These are phyloP conservation scores for Aspergillus calidoustus DNA, from an alignment of 2,329 filamentous ascomycete genomes.

Conservation along the genomic window DNA sequence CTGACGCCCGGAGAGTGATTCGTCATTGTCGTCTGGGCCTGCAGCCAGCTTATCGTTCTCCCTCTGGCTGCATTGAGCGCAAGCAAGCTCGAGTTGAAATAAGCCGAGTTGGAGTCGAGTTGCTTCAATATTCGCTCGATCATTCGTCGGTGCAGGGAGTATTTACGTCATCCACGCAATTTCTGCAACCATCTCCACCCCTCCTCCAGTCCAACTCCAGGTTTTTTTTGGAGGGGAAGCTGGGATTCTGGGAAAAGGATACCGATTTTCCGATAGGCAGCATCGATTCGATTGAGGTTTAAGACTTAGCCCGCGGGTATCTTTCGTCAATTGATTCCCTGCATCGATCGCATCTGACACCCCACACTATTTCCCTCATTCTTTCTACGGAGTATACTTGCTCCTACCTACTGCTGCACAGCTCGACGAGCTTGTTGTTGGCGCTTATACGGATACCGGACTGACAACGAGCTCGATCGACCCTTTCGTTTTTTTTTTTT, in stretches of 20 bases:
- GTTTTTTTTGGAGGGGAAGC: not conserved
- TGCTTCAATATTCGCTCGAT: not conserved
- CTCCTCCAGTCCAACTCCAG: not conserved
- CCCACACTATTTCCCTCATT: not conserved
- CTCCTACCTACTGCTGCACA: no score
- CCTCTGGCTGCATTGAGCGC: not conserved
- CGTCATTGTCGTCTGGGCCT: conserved; percentile 11
- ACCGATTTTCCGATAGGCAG: not conserved
- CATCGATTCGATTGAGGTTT: not conserved
- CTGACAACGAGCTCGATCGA: no score
- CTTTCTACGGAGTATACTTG: no score
- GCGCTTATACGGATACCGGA: not conserved
- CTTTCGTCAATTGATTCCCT: not conserved
- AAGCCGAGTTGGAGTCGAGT: not conserved
- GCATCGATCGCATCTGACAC: not conserved
- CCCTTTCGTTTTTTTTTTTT: not conserved
- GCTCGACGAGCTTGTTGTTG: conserved; percentile 9
- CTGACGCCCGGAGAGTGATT: not conserved
- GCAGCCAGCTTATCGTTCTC: conserved; percentile 9
- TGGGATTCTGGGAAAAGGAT: not conserved
- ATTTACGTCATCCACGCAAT: conserved; percentile 21
- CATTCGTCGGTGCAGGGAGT: not conserved
- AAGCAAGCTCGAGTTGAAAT: no score
- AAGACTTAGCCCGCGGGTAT: conserved; percentile 2
- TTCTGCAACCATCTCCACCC: conserved; percentile 1